Conservation (phyloP, 495 filamentous ascomycete genomes). For the Trichoderma gamsii region DNA sequence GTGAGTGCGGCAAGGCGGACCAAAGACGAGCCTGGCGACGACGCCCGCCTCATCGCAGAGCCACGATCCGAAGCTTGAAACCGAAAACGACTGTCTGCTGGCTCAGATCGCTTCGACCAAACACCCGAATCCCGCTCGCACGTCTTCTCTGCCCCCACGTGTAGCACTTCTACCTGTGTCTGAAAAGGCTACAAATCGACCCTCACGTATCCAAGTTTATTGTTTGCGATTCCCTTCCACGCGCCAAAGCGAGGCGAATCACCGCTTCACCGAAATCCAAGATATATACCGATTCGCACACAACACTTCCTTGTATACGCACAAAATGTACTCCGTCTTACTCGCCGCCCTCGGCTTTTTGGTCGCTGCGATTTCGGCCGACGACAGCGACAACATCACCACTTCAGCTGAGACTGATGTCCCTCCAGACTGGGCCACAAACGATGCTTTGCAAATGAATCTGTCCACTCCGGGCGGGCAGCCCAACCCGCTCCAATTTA, state of each 20-base stretch:
- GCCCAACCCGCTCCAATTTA: not conserved
- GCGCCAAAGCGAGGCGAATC: not conserved
- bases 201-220: not conserved
- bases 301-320: not conserved
- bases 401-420: not conserved
- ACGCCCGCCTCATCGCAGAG: not conserved
- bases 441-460: conserved; percentile 14
- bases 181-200: not conserved
- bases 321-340: not conserved
- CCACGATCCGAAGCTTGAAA: not conserved
- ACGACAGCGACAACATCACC: not conserved
- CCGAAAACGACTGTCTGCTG: not conserved
- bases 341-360: not conserved
- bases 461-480: not conserved
- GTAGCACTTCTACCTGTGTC: not conserved
- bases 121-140: not conserved
- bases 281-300: not conserved
- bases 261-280: not conserved
- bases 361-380: not conserved
- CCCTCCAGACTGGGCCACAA: conserved; percentile 9
- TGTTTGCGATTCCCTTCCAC: not conserved
- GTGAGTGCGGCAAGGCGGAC: conserved; percentile 1
- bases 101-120: not conserved
- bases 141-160: not conserved
- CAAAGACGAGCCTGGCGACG: not conserved